These are phyloP conservation scores for Globisporangium iwayamae DNA, from an alignment of 352 stramenopile genomes.

Conservation along the genomic window DNA sequence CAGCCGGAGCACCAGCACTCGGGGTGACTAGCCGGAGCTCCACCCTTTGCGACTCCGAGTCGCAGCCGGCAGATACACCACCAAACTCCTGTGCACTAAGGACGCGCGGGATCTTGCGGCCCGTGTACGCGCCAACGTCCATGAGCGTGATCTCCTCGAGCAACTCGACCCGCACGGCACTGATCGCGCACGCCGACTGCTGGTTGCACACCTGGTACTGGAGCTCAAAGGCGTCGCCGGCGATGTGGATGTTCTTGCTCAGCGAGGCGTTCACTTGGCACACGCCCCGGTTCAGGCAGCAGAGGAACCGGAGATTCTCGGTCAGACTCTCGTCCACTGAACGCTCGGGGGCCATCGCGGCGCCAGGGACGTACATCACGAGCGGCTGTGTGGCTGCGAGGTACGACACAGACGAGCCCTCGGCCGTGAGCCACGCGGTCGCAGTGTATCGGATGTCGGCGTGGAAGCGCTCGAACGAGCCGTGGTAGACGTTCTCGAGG, in stretches of 20 bases:
- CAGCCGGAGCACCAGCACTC: no score
- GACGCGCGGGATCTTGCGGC: background rate
- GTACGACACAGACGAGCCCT: constrained; percentile 13
- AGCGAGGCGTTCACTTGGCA: constrained; percentile 3
- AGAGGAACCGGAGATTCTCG: constrained; percentile 15
- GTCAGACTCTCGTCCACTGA: constrained; percentile 7
- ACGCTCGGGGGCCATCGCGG: background rate
- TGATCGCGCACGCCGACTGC: constrained; percentile 5
- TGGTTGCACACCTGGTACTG: constrained; percentile 14
- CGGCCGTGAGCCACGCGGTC: constrained; percentile 16
- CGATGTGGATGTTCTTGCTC: constrained; percentile 7
- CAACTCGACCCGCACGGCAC: constrained; percentile 9
- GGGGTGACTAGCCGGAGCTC: constrained; percentile 1
- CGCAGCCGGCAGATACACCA: constrained; percentile 7
- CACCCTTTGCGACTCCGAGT: constrained; percentile 4
- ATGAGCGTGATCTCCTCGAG: constrained; percentile 13
- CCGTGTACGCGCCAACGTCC: constrained; percentile 11
- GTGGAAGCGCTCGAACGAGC: constrained; percentile 12
- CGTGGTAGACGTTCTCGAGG: constrained; percentile 16
- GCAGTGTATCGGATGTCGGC: constrained; percentile 15
- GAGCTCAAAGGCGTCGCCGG: constrained; percentile 11
- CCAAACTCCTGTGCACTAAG: constrained; percentile 9
- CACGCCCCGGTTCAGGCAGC: constrained; percentile 10
- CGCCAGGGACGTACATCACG: constrained; percentile 8
- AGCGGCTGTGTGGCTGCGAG: constrained; percentile 13